These are phyloP conservation scores for Phyllosticta ampelicida DNA, from an alignment of 2,329 filamentous ascomycete genomes.

Conservation along the genomic window DNA sequence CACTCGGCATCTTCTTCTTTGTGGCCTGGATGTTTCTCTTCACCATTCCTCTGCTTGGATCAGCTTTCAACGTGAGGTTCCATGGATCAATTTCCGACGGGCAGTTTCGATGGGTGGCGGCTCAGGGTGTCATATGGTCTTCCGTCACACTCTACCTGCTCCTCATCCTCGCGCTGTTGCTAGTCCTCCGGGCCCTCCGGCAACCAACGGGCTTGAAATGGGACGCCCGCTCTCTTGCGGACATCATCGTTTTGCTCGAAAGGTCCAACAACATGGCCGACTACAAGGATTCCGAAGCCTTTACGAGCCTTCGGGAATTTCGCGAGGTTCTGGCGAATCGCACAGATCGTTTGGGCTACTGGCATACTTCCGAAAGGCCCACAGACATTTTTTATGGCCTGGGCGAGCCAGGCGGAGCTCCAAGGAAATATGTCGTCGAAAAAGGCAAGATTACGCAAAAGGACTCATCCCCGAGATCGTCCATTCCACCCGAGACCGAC, in stretches of 20 bases:
- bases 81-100: constrained; percentile 48
- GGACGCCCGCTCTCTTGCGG: constrained; percentile 74
- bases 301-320: constrained; percentile 43
- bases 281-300: constrained; percentile 59
- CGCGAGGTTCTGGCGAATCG: constrained; percentile 45
- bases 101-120: constrained; percentile 68
- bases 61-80: constrained; percentile 58
- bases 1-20: constrained; percentile 55
- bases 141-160: constrained; percentile 63
- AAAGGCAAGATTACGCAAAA: constrained; percentile 39
- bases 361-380: constrained; percentile 57
- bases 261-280: constrained; percentile 67
- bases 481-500: constrained; percentile 17
- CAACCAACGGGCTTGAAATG: constrained; percentile 65
- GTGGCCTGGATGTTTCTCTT: constrained; percentile 70
- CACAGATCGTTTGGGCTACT: constrained; percentile 72
- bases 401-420: constrained; percentile 50
- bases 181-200: constrained; percentile 52
- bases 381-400: constrained; percentile 67
- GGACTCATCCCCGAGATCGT: constrained; percentile 15
- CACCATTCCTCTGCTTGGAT: constrained; percentile 70
- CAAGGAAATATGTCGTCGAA: constrained; percentile 40
- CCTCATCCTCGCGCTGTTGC: constrained; percentile 46
- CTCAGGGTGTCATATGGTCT: constrained; percentile 68
- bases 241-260: constrained; percentile 67